These are phyloP conservation scores for Cryptosporidium bovis DNA, from an alignment of 169 alveolate species.

Conservation along the genomic window DNA sequence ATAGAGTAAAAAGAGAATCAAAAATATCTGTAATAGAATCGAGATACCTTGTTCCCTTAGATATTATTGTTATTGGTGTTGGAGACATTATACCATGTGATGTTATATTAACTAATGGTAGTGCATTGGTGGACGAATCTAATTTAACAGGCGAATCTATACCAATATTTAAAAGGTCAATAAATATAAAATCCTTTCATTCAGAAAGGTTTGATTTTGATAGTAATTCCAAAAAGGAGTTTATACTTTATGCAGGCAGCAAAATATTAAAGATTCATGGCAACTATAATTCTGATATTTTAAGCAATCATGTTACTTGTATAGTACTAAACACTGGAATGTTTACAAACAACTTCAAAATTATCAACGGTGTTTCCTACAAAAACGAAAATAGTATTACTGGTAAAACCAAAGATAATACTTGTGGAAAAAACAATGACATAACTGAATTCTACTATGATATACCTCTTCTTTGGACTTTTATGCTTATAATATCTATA, in stretches of 20 bases:
- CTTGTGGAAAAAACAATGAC: not conserved
- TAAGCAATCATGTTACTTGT: not conserved
- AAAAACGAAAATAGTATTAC: not conserved
- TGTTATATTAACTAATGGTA: slow-evolving; percentile 84
- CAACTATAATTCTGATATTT: not conserved
- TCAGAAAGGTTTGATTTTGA: slow-evolving; percentile 2
- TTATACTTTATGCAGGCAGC: slow-evolving; percentile 34
- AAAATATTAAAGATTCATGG: slow-evolving; percentile 13
- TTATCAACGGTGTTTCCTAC: not conserved
- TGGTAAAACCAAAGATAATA: not conserved
- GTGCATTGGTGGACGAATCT: slow-evolving; percentile 87
- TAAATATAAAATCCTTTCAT: not conserved
- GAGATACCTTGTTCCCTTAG: slow-evolving; percentile 29
- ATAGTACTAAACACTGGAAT: slow-evolving; percentile 50
- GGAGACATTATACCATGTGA: slow-evolving; percentile 86
- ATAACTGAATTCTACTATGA: slow-evolving; percentile 36
- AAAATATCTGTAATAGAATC: slow-evolving; percentile 11
- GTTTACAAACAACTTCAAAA: slow-evolving; percentile 38
- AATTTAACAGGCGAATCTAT: slow-evolving; percentile 89
- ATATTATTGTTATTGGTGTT: not conserved
- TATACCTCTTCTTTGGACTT: slow-evolving; percentile 37
- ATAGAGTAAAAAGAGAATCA: slow-evolving; percentile 16
- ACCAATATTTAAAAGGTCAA: slow-evolving; percentile 84
- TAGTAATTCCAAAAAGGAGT: slow-evolving; percentile 12
- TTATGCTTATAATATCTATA: slow-evolving; percentile 1